Conservation (phyloP, 345 rosid genomes). For the Arabis alpina region DNA sequence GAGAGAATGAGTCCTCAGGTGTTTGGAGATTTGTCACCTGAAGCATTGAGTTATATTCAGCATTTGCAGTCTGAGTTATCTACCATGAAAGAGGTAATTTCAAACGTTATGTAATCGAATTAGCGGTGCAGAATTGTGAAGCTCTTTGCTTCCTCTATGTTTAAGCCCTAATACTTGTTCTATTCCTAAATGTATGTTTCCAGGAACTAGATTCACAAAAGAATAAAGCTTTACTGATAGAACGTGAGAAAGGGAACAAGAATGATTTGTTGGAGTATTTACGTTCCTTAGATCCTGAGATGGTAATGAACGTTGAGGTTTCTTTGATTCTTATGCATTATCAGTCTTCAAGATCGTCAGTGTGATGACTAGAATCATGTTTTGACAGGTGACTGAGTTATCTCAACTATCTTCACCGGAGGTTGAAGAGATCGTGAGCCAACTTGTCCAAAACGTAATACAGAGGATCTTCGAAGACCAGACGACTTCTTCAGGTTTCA, state of each 20-base stretch:
- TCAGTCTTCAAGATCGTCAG: background rate
- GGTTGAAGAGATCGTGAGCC: slow-evolving; percentile 84
- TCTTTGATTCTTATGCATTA: background rate
- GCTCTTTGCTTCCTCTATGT: slow-evolving; percentile 7
- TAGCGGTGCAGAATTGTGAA: background rate
- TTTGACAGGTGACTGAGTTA: slow-evolving; percentile 68
- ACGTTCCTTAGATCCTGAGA: slow-evolving; percentile 74
- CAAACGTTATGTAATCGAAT: background rate
- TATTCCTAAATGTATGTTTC: background rate
- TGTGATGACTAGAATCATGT: slow-evolving; percentile 16
- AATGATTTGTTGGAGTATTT: slow-evolving; percentile 84
- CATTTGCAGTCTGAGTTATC: slow-evolving; percentile 67
- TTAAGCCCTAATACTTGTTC: slow-evolving; percentile 22
- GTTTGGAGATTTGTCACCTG: slow-evolving; percentile 69
- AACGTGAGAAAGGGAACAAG: slow-evolving; percentile 58
- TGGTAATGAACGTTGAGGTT: slow-evolving; percentile 51
- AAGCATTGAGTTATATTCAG: slow-evolving; percentile 69
- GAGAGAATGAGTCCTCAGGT: slow-evolving; percentile 59
- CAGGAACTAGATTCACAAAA: slow-evolving; percentile 77
- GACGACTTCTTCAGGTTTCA: slow-evolving; percentile 43
- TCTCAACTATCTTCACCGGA: slow-evolving; percentile 84
- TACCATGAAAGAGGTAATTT: slow-evolving; percentile 57
- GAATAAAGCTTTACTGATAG: slow-evolving; percentile 56
- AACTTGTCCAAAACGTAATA: slow-evolving; percentile 71
- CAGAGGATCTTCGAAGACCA: slow-evolving; percentile 57